Evolutionary conservation across 495 filamentous ascomycete species (phyloP), one percentile per base, ranked within the genome.

Genomic region (Aspergillus mulundensis): DNA sequence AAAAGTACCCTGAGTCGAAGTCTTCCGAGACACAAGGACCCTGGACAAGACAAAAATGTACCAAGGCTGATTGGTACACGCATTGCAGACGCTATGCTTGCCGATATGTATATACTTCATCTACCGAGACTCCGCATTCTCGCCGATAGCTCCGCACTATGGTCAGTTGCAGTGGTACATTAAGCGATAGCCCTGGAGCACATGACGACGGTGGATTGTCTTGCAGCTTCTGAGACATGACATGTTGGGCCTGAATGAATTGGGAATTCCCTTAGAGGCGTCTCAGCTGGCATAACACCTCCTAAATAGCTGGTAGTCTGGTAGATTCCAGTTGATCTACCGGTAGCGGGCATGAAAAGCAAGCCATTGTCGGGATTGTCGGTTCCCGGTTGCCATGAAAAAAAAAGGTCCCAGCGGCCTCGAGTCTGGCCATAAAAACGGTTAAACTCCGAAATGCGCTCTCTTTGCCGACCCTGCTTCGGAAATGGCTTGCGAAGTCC

Each of bases 171-270:
- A 14, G 32, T 36, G 8, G 32, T 2, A 5, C 38, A 40, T 5
- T 8, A n/a, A 16, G 5, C 30, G 39, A 39, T 23, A 16, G 5
- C 24, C 25, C 34, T 24, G 34, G 18, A 50, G n/a, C n/a, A n/a
- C n/a, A n/a, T n/a, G n/a, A n/a, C n/a, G n/a, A n/a, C n/a, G n/a
- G n/a, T n/a, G 23, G 42, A 44, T 24, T 11, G 20, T 25, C 3
- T 10, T 49, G 25, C 30, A 36, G 46, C 7, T 36, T 49, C 16
- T n/a, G 28, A 49, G 46, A 36, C 46, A 10, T 40, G 48, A 39
- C 48, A 50, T 34, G 34, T 50, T 50, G 15, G n/a, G n/a, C n/a
- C n/a, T n/a, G 48, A 50, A 10, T 36, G 32, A 8, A 28, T 28
- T 28, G 25, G 25, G 25, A 28, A 8, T 8, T 28, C 8, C 4